phyloP scores from a whole-genome alignment of 2,329 filamentous ascomycete species.

The Hypoxylon sp. region DNA sequence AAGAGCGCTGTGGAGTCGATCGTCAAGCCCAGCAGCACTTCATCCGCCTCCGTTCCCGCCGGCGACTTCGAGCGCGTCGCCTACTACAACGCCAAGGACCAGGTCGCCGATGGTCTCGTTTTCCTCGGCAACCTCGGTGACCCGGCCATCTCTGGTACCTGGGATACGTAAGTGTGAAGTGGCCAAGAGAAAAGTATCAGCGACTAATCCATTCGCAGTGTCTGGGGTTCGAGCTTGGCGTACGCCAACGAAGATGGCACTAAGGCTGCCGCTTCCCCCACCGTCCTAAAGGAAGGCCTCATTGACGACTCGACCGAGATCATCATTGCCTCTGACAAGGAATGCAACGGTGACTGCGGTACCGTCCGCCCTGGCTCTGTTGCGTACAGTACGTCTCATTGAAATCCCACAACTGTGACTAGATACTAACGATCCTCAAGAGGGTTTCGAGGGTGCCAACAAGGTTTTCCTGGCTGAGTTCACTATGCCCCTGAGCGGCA shows the following conservation, averaged over 20 bases:
- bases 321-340: constrained; percentile 61
- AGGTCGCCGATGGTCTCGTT: constrained; percentile 60
- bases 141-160: constrained; percentile 58
- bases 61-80: constrained; percentile 60
- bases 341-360: constrained; percentile 62
- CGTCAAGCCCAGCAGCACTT: constrained; percentile 23
- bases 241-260: constrained; percentile 62
- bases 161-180: constrained; percentile 58
- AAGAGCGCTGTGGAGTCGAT: constrained; percentile 42
- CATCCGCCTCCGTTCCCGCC: constrained; percentile 30
- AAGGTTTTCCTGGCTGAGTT: constrained; percentile 84
- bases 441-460: constrained; percentile 78
- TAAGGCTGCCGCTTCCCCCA: constrained; percentile 57
- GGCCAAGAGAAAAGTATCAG: neutral
- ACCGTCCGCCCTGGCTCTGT: constrained; percentile 60
- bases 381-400: constrained; percentile 60
- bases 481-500: constrained; percentile 75
- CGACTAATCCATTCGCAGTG: constrained; percentile 50
- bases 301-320: constrained; percentile 63
- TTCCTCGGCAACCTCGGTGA: constrained; percentile 66
- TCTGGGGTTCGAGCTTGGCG: constrained; percentile 62
- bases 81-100: constrained; percentile 62
- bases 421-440: constrained; percentile 55
- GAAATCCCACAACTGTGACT: constrained; percentile 22
- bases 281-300: constrained; percentile 58